A percentile compares a stretch with the other conserved stretches of the same genome.
These are phyloP conservation scores for Aspergillus neoniger DNA, from an alignment of 2,329 filamentous ascomycete species.

Conservation along the genomic window DNA sequence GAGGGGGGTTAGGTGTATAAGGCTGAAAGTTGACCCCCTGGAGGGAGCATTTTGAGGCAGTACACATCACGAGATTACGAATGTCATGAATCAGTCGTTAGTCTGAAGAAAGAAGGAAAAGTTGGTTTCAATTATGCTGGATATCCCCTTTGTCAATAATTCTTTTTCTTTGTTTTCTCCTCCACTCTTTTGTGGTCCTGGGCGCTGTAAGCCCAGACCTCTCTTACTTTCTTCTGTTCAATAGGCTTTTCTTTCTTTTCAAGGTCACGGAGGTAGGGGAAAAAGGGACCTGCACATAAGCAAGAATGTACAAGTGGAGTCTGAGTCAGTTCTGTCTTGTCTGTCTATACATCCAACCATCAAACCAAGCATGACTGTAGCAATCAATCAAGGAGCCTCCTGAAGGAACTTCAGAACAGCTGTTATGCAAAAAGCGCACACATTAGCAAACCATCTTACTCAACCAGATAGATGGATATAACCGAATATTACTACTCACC, in stretches of 20 bases:
- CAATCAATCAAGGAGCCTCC: constrained; percentile 20
- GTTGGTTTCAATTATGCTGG: background rate
- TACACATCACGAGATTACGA: background rate
- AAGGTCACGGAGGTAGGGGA: background rate
- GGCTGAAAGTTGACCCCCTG: background rate
- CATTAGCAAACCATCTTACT: background rate
- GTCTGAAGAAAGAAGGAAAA: background rate
- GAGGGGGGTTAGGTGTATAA: background rate
- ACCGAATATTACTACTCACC: constrained; percentile 26
- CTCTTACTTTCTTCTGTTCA: background rate
- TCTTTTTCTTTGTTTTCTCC: background rate
- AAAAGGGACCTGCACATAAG: background rate
- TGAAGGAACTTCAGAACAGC: constrained; percentile 39
- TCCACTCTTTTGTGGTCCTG: background rate
- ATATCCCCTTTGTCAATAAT: background rate
- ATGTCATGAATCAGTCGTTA: constrained; percentile 3
- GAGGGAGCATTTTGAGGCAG: background rate
- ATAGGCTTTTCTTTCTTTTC: too few species aligned
- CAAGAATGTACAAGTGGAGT: background rate
- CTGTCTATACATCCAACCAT: background rate
- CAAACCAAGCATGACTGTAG: background rate
- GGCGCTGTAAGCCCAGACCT: background rate
- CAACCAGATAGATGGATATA: background rate
- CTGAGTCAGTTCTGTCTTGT: constrained; percentile 1
- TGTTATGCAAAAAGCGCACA: constrained; percentile 13